A percentile compares a stretch with the other conserved stretches of the same genome.
These are phyloP conservation scores for Alternaria viburni DNA, from an alignment of 2,329 filamentous ascomycete species.

Conservation along the genomic window DNA sequence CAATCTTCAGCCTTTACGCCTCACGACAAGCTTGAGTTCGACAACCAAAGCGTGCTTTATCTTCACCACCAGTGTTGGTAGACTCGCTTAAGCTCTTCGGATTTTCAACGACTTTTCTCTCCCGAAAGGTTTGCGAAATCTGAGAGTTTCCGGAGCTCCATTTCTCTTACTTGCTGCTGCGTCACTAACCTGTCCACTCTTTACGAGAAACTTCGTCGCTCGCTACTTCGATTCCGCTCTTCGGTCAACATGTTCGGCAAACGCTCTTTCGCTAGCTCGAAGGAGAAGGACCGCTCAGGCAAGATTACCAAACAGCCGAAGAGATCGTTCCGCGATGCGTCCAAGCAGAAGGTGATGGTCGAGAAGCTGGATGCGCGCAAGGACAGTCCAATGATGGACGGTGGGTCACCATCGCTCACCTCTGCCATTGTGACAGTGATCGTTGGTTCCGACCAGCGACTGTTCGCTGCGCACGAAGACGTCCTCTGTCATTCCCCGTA, in stretches of 20 bases:
- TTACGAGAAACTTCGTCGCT: conserved; percentile 53
- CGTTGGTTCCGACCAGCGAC: conserved; percentile 81
- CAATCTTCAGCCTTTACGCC: conserved; percentile 40
- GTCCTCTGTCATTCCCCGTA: conserved; percentile 85
- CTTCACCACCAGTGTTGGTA: conserved; percentile 45
- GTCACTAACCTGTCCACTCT: conserved; percentile 59
- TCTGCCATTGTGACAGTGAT: conserved; percentile 85
- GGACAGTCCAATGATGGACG: conserved; percentile 63
- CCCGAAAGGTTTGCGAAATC: conserved; percentile 43
- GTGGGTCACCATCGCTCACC: conserved; percentile 59
- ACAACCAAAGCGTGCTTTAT: conserved; percentile 48
- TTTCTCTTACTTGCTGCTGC: conserved; percentile 54
- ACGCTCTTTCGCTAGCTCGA: conserved; percentile 78
- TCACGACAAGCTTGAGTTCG: conserved; percentile 49
- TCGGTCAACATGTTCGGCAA: conserved; percentile 78
- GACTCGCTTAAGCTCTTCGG: conserved; percentile 45
- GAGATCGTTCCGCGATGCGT: conserved; percentile 77
- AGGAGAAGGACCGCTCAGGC: conserved; percentile 84
- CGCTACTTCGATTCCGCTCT: conserved; percentile 50
- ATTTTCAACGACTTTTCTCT: conserved; percentile 40
- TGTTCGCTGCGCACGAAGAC: conserved; percentile 96
- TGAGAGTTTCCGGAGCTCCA: conserved; percentile 62
- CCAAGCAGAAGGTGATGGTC: conserved; percentile 75
- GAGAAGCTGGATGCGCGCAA: conserved; percentile 69
- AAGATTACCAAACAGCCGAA: conserved; percentile 81